Conservation (phyloP, 371 early-diverging fungal species). For the Umbelopsis sp. region DNA sequence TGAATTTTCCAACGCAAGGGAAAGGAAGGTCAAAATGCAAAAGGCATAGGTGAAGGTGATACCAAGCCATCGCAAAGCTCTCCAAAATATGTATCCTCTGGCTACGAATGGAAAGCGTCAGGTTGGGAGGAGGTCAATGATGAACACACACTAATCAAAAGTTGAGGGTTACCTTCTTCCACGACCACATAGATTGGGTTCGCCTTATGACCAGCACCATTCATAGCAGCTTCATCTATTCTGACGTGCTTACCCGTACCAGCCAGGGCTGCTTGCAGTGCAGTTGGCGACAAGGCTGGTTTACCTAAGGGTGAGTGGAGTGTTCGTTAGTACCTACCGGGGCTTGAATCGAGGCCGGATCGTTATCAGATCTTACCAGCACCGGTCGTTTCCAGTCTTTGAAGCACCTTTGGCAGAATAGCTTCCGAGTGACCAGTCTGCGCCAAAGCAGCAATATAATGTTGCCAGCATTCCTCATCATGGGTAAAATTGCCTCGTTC, state of each 20-base stretch:
- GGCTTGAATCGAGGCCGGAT: background rate
- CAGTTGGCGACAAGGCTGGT: slow-evolving; percentile 19
- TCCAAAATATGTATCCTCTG: slow-evolving; percentile 71
- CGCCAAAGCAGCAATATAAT: slow-evolving; percentile 73
- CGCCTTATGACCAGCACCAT: slow-evolving; percentile 42
- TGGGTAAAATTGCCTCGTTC: slow-evolving; percentile 68
- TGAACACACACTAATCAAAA: too few relatives aligned
- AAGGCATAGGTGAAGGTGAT: slow-evolving; percentile 79
- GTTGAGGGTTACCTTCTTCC: slow-evolving; percentile 46
- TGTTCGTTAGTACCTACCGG: background rate
- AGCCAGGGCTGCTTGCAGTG: slow-evolving; percentile 40
- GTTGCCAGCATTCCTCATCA: slow-evolving; percentile 70
- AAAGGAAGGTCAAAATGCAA: slow-evolving; percentile 74
- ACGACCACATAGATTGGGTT: slow-evolving; percentile 64
- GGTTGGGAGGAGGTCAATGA: too few relatives aligned
- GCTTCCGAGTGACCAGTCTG: slow-evolving; percentile 66
- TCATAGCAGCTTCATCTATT: slow-evolving; percentile 21
- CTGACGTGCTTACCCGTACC: slow-evolving; percentile 27
- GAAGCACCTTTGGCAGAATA: slow-evolving; percentile 65
- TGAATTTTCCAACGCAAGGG: slow-evolving; percentile 77
- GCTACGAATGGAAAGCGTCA: slow-evolving; percentile 33
- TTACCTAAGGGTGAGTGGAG: slow-evolving; percentile 26
- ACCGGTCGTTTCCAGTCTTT: slow-evolving; percentile 58
- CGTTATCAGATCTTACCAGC: slow-evolving; percentile 25
- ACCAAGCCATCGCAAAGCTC: slow-evolving; percentile 72